Evolutionary conservation across 495 filamentous ascomycete species (phyloP).

Genomic region (Penicillium taxi): DNA sequence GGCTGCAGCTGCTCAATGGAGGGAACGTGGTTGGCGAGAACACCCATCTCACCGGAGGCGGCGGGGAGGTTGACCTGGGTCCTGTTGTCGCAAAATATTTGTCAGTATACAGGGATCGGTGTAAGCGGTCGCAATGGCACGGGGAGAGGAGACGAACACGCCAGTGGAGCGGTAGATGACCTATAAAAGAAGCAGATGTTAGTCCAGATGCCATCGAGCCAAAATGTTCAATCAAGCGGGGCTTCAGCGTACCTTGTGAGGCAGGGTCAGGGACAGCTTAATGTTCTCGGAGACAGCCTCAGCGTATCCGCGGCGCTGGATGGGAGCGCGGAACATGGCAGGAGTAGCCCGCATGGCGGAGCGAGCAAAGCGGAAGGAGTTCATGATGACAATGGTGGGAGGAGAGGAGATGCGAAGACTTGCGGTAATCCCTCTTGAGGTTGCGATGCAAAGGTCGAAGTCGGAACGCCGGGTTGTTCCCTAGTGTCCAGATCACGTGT

Average conservation of each 20-base stretch:
- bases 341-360: conserved; percentile 74
- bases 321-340: conserved; percentile 55
- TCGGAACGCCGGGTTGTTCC: conserved; percentile 41
- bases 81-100: conserved; percentile 43
- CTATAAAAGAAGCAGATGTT: conserved; percentile 32
- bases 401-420: conserved; percentile 28
- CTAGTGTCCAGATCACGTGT: conserved; percentile 35
- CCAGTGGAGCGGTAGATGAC: conserved; percentile 67
- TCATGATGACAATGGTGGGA: conserved; percentile 59
- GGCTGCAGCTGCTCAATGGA: conserved; percentile 99
- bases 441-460: conserved; percentile 43
- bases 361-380: conserved; percentile 82
- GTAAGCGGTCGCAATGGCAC: conserved; percentile 7
- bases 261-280: conserved; percentile 91
- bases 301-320: conserved; percentile 84
- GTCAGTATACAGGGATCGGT: conserved; percentile 28
- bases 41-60: conserved; percentile 98
- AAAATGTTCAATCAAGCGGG: conserved; percentile 6
- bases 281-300: conserved; percentile 94
- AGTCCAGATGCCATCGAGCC: conserved; percentile 12
- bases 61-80: conserved; percentile 98
- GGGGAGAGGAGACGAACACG: conserved; percentile 46
- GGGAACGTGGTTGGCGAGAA: conserved; percentile 97
- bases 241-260: conserved; percentile 79
- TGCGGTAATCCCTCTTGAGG: conserved; percentile 33